Percentiles rank a stretch among this genome's conserved stretches.
These are phyloP conservation scores for Hypoxylon lienhwacheense DNA, from an alignment of 495 filamentous ascomycete genomes.

Conservation along the genomic window DNA sequence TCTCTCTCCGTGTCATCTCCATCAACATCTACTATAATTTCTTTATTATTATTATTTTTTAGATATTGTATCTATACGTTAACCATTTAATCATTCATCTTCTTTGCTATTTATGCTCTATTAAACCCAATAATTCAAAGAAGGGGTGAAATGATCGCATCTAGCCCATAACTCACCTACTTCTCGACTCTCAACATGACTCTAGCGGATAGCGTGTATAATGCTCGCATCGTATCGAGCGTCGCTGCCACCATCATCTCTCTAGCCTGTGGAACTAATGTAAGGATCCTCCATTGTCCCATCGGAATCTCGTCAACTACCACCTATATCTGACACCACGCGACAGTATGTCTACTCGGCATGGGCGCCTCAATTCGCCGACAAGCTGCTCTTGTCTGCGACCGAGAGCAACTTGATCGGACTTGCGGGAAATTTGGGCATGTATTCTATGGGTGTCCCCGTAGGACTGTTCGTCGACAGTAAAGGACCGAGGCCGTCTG, in stretches of 20 bases:
- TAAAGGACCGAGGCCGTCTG: conserved; percentile 75
- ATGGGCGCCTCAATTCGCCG: conserved; percentile 94
- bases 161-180: conserved; percentile 22
- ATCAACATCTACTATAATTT: too few species aligned
- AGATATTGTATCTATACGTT: conserved; percentile 11
- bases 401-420: conserved; percentile 92
- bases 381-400: conserved; percentile 79
- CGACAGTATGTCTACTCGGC: conserved; percentile 94
- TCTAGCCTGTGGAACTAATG: conserved; percentile 91
- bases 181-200: conserved; percentile 33
- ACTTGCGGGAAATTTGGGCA: conserved; percentile 88
- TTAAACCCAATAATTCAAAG: too few species aligned
- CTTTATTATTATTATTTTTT: too few species aligned
- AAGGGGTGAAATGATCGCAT: conserved; percentile 20
- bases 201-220: conserved; percentile 48
- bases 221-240: conserved; percentile 71
- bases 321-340: conserved; percentile 2
- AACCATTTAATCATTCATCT: too few species aligned
- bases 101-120: too few species aligned
- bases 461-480: conserved; percentile 84
- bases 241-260: conserved; percentile 84
- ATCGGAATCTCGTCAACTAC: conserved; percentile 1
- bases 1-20: too few species aligned
- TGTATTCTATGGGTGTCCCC: conserved; percentile 91
- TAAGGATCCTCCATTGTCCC: conserved; percentile 45